Evolutionary conservation across 352 stramenopile genomes (phyloP).

Genomic region (Phytopythium oedochilum): DNA sequence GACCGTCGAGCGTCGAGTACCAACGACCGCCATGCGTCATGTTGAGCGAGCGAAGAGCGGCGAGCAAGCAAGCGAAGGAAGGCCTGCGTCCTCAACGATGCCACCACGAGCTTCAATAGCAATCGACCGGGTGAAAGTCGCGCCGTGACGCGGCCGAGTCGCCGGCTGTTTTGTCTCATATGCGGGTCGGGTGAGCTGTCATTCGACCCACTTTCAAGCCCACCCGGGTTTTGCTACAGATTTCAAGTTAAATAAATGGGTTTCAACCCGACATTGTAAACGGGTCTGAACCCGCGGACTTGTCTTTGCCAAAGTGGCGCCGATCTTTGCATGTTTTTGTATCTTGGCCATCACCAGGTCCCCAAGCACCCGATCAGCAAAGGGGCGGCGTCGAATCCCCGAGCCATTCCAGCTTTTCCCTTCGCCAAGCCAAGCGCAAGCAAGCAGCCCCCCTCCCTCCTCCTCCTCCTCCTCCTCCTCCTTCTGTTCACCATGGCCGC

Average conservation of each 20-base stretch:
- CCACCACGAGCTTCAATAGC: constrained; percentile 4
- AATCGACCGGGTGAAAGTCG: constrained; percentile 4
- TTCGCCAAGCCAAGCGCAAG: constrained; percentile 1
- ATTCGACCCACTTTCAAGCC: background rate
- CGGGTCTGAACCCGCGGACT: background rate
- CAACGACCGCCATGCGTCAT: too few relatives aligned
- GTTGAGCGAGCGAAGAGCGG: background rate
- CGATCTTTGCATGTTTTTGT: constrained; percentile 9
- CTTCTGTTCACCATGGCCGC: constrained; percentile 12
- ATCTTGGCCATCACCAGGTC: background rate
- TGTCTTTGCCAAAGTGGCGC: background rate
- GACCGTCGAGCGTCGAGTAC: too few relatives aligned
- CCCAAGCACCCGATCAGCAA: constrained; percentile 7
- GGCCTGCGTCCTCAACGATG: background rate
- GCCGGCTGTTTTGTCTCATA: constrained; percentile 6
- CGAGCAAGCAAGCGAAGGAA: constrained; percentile 2
- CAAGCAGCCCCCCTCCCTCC: background rate
- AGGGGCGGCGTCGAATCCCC: too few relatives aligned
- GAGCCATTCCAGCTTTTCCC: constrained; percentile 6
- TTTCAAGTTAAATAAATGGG: background rate
- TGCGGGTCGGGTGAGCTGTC: background rate
- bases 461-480: background rate
- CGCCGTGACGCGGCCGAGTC: constrained; percentile 2
- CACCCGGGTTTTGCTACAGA: background rate
- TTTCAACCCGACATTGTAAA: background rate